Evolutionary conservation across 2,329 filamentous ascomycete genomes (phyloP), one percentile per base, ranked within the genome.

Genomic region (Aaosphaeria arxii): DNA sequence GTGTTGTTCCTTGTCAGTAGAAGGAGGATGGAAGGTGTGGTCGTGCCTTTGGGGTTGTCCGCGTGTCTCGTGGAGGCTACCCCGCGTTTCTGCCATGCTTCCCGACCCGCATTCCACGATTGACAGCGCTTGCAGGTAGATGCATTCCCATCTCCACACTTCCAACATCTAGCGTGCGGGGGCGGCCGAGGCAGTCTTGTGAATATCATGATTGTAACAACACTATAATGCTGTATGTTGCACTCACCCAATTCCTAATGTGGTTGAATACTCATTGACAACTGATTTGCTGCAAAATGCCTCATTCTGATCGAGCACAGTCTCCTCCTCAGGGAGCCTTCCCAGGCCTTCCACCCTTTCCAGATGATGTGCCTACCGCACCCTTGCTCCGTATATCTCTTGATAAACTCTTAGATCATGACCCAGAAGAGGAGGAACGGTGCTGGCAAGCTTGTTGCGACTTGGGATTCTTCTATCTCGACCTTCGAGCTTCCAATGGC

Each of bases 391-490:
- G 67, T 43, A 71, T 76, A 30, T 74, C 72, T 1, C 64, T 75
- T 11, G 45, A 57, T 9, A 72, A 71, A 43, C 61, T 77, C 4
- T 60, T 72, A n/a, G 42, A 54, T 9, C 50, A 58, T 11, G 66
- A 75, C 44, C 3, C 44, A 7, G 56, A 54, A 28, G 73, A 74
- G 43, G 54, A 67, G 51, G 60, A 71, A 13, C 57, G 64, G 11
- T 69, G 72, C 31, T 74, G 71, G 57, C 52, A 69, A 40, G 71
- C 72, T 5, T 75, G 71, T 56, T 71, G 70, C 45, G 72, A 80
- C 3, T 66, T 82, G 1, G 79, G 80, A 1, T 82, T 83, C 66
- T 82, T 82, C 66, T 82, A 82, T 53, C 69, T 83, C 5, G 76
- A 82, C 53, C 62, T 82, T 3, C 63, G 69, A 24, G 50, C 33